Percentiles rank a stretch among this genome's conserved stretches.
phyloP scores from a whole-genome alignment of 2,329 filamentous ascomycete genomes.

The Cryoendolithus antarcticus region DNA sequence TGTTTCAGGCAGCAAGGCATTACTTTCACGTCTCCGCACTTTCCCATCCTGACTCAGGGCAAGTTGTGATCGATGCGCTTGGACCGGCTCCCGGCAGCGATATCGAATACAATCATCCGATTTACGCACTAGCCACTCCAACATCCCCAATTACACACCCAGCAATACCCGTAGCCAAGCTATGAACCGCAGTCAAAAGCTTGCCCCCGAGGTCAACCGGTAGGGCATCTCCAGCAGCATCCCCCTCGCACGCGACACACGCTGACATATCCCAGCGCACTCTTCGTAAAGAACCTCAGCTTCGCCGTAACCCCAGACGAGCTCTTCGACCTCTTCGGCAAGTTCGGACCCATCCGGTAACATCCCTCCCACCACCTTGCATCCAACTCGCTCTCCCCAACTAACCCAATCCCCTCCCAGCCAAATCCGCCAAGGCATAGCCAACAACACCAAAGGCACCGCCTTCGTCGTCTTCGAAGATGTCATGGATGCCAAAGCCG shows the following conservation, averaged over 20 bases:
- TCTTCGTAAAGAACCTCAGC: slow-evolving; percentile 99
- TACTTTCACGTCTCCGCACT: too few relatives aligned
- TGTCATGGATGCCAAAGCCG: slow-evolving; percentile 96
- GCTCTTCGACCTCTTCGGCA: slow-evolving; percentile 96
- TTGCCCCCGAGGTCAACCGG: slow-evolving; percentile 99
- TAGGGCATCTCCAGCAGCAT: neutral
- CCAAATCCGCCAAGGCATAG: slow-evolving; percentile 97
- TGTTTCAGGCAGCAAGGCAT: too few relatives aligned
- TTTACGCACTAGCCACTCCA: neutral
- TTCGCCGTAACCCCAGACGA: slow-evolving; percentile 98
- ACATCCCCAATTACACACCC: slow-evolving; percentile 5
- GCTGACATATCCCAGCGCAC: slow-evolving; percentile 53
- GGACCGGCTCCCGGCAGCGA: too few relatives aligned
- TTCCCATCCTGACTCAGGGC: too few relatives aligned
- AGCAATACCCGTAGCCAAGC: slow-evolving; percentile 37
- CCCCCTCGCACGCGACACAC: slow-evolving; percentile 2
- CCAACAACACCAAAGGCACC: slow-evolving; percentile 93
- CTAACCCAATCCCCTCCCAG: slow-evolving; percentile 33
- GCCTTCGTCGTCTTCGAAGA: slow-evolving; percentile 99
- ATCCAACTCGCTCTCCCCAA: neutral
- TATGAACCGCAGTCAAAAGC: slow-evolving; percentile 94
- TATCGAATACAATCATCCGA: neutral
- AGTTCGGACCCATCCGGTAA: slow-evolving; percentile 90
- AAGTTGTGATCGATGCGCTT: too few relatives aligned
- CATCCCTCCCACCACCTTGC: too few relatives aligned